Conservation (phyloP, 192 early-diverging fungal genomes). For the Coemansia sp. region DNA sequence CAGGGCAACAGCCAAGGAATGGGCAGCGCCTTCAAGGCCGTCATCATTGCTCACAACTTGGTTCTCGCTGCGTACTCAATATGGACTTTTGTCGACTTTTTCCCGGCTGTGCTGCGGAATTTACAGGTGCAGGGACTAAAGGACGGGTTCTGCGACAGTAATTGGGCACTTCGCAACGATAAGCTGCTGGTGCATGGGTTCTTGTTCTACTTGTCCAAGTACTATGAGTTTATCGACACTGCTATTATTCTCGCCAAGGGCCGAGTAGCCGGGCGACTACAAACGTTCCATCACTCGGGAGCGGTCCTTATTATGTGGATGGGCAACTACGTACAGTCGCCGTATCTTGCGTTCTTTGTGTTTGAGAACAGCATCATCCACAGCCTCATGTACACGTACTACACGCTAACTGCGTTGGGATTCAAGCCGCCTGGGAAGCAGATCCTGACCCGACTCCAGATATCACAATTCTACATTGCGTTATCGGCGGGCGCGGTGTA, state of each 20-base stretch:
- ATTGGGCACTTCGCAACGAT: slow-evolving; percentile 65
- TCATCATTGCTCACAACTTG: slow-evolving; percentile 80
- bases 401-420: slow-evolving; percentile 74
- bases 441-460: slow-evolving; percentile 81
- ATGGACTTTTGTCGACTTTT: slow-evolving; percentile 72
- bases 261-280: slow-evolving; percentile 67
- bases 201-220: slow-evolving; percentile 87
- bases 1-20: background rate
- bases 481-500: slow-evolving; percentile 65
- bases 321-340: slow-evolving; percentile 74
- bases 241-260: slow-evolving; percentile 84
- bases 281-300: slow-evolving; percentile 88
- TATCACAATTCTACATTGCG: slow-evolving; percentile 82
- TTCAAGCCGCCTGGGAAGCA: slow-evolving; percentile 79
- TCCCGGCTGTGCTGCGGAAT: slow-evolving; percentile 60
- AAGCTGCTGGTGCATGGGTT: slow-evolving; percentile 77
- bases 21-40: slow-evolving; percentile 63
- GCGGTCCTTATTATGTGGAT: slow-evolving; percentile 89
- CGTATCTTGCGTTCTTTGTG: slow-evolving; percentile 86
- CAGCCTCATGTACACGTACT: slow-evolving; percentile 88
- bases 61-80: slow-evolving; percentile 71
- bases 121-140: slow-evolving; percentile 57
- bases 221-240: slow-evolving; percentile 89
- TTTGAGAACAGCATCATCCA: slow-evolving; percentile 84
- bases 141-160: slow-evolving; percentile 70